phyloP scores from a whole-genome alignment of 164 flowering plant genomes.

The Santalum album region DNA sequence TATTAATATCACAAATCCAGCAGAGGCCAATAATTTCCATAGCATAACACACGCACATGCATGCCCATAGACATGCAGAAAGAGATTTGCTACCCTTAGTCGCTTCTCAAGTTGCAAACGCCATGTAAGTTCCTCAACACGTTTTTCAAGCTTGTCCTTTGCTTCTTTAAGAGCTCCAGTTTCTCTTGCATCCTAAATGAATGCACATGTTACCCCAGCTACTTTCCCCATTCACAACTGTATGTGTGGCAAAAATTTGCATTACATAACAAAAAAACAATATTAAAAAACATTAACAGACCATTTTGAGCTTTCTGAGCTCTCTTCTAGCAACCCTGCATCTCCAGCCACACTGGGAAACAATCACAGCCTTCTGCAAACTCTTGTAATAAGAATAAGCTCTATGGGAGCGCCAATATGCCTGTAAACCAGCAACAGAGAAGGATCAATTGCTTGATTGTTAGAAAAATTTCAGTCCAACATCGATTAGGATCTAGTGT shows the following conservation, averaged over 20 bases:
- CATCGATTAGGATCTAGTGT: too few species aligned
- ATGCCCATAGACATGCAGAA: too few species aligned
- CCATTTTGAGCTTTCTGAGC: slow-evolving; percentile 90
- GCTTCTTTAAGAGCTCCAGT: slow-evolving; percentile 98
- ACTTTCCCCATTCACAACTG: slow-evolving; percentile 3
- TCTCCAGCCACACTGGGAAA: slow-evolving; percentile 95
- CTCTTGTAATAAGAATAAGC: slow-evolving; percentile 69
- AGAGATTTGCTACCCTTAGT: slow-evolving; percentile 45
- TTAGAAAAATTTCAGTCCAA: too few species aligned
- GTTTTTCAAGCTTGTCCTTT: slow-evolving; percentile 95
- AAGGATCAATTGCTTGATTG: not conserved
- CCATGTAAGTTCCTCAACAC: slow-evolving; percentile 98
- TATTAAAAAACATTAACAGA: slow-evolving; percentile 20
- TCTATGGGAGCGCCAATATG: slow-evolving; percentile 56
- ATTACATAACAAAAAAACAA: slow-evolving; percentile 2
- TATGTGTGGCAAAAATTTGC: not conserved
- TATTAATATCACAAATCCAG: too few species aligned
- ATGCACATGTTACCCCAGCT: not conserved
- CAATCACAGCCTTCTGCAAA: slow-evolving; percentile 67
- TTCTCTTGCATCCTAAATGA: slow-evolving; percentile 83
- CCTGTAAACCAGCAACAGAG: slow-evolving; percentile 39
- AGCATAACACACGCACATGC: too few species aligned
- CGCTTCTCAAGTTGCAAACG: slow-evolving; percentile 92
- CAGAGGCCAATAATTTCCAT: not conserved
- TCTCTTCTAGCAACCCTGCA: slow-evolving; percentile 75